phyloP scores from a whole-genome alignment of 139 green algal genomes.

The Pseudopediastrum boryanum region DNA sequence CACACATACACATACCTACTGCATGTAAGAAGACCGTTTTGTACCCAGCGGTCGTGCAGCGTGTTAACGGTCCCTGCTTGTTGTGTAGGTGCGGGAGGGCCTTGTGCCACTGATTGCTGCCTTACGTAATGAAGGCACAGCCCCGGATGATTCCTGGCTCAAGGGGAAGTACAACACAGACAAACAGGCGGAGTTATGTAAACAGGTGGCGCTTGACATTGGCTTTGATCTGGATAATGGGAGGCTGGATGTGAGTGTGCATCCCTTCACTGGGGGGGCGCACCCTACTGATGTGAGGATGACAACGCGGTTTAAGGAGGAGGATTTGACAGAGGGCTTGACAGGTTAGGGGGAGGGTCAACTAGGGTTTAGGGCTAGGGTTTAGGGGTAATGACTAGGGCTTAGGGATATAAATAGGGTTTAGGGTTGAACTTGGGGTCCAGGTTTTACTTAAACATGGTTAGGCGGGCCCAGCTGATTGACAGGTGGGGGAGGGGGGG shows the following conservation, averaged over 20 bases:
- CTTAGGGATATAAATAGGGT: too few species aligned
- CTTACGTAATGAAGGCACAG: constrained; percentile 48
- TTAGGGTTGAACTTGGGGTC: too few species aligned
- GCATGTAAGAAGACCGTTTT: too few species aligned
- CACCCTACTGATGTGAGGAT: constrained; percentile 90
- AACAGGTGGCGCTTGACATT: constrained; percentile 66
- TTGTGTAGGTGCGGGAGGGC: constrained; percentile 66
- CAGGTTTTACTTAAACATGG: too few species aligned
- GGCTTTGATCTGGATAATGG: constrained; percentile 82
- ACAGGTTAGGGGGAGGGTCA: too few species aligned
- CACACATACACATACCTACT: too few species aligned
- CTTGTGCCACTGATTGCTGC: constrained; percentile 74
- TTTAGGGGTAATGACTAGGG: too few species aligned
- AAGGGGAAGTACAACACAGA: constrained; percentile 60
- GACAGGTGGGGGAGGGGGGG: too few species aligned
- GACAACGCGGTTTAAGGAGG: constrained; percentile 90
- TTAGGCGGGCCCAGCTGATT: too few species aligned
- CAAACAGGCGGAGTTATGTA: constrained; percentile 47
- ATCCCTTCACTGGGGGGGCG: constrained; percentile 76
- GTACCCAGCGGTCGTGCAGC: too few species aligned
- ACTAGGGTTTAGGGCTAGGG: too few species aligned
- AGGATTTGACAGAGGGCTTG: constrained; percentile 80
- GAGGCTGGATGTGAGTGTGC: constrained; percentile 81
- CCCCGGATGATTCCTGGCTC: constrained; percentile 48
- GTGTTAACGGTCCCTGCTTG: too few species aligned